Evolutionary conservation across 352 stramenopile genomes (phyloP).

Genomic region (Globisporangium alternatum): DNA sequence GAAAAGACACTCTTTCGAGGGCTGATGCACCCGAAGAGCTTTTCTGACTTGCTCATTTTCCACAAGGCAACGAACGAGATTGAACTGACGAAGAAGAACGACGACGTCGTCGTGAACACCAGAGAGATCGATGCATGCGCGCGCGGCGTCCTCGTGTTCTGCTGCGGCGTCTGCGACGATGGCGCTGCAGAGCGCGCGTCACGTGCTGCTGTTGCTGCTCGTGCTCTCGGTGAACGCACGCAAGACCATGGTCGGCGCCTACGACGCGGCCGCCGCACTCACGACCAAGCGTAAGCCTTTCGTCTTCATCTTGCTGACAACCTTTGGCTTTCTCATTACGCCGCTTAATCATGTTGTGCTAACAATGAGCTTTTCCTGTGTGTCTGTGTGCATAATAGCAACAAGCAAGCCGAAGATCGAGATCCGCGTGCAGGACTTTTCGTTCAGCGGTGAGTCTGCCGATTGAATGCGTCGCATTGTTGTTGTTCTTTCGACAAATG

Average conservation of each 20-base stretch:
- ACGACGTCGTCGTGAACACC: neutral
- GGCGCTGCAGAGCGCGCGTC: slow-evolving; percentile 8
- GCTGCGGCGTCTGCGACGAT: neutral
- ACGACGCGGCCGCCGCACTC: slow-evolving; percentile 13
- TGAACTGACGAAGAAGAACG: neutral
- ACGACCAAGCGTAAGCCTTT: slow-evolving; percentile 13
- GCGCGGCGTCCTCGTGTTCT: neutral
- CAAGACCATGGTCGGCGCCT: slow-evolving; percentile 22
- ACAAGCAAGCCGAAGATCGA: slow-evolving; percentile 17
- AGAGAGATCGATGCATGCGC: slow-evolving; percentile 1
- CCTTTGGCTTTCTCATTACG: neutral
- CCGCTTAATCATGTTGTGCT: neutral
- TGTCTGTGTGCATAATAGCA: slow-evolving; percentile 14
- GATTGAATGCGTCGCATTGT: neutral
- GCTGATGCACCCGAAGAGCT: neutral
- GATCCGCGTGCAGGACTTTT: slow-evolving; percentile 19
- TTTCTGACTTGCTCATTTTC: slow-evolving; percentile 5
- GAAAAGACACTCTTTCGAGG: neutral
- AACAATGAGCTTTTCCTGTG: neutral
- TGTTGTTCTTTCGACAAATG: slow-evolving; percentile 7
- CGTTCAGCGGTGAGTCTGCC: slow-evolving; percentile 16
- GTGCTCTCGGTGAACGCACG: slow-evolving; percentile 26
- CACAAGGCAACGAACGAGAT: neutral
- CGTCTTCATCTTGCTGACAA: neutral
- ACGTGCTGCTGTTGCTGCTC: slow-evolving; percentile 30